A percentile compares a stretch with the other conserved stretches of the same genome.
Evolutionary conservation across 306 rosid genomes (phyloP).

Genomic region (Oemleria cerasiformis): DNA sequence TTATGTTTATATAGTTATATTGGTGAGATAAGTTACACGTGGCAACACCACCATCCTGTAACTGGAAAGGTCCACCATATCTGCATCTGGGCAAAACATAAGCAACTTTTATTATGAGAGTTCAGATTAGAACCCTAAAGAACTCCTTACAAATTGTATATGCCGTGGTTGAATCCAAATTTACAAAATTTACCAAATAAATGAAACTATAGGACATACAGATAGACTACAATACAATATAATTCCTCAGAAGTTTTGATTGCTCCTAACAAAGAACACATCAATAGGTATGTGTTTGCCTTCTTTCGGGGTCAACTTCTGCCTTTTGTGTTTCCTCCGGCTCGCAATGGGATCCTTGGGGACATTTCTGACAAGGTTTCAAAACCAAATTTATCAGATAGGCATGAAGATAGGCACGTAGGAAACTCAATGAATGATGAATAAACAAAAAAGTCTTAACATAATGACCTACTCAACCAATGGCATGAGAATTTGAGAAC

Average conservation of each 20-base stretch:
- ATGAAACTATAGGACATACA: conserved; percentile 12
- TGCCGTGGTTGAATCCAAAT: not conserved
- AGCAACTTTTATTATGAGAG: conserved; percentile 12
- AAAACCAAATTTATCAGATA: not conserved
- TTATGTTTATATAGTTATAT: not conserved
- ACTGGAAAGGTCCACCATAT: not conserved
- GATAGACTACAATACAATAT: conserved; percentile 3
- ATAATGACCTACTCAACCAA: too few species aligned
- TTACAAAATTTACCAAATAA: not conserved
- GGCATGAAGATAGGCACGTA: not conserved
- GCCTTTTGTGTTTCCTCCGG: conserved; percentile 60
- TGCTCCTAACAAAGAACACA: conserved; percentile 59
- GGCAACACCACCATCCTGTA: conserved; percentile 15
- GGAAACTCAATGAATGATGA: not conserved
- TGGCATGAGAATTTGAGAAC: too few species aligned
- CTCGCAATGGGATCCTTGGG: conserved; percentile 34
- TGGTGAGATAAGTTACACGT: conserved; percentile 19
- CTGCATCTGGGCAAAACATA: not conserved
- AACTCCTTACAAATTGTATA: not conserved
- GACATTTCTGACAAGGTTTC: conserved; percentile 35
- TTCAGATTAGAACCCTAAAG: conserved; percentile 10
- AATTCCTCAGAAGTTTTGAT: conserved; percentile 28
- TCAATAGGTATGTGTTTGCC: conserved; percentile 66
- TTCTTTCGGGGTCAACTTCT: conserved; percentile 52
- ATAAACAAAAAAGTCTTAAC: too few species aligned